phyloP scores from a whole-genome alignment of 345 rosid genomes.

The Ceriops tagal region DNA sequence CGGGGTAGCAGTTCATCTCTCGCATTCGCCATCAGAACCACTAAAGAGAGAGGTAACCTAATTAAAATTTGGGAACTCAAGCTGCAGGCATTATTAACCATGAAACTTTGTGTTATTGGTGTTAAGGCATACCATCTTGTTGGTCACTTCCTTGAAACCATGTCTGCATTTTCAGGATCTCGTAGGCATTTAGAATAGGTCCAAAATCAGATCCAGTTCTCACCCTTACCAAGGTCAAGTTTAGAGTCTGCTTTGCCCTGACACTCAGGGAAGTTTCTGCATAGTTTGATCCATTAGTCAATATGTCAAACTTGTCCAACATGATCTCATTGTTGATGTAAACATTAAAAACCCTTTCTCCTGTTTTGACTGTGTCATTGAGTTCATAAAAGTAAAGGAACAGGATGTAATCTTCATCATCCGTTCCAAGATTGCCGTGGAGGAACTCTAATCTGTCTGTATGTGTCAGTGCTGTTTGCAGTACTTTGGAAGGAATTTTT shows the following conservation, averaged over 20 bases:
- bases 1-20: constrained; percentile 28
- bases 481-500: constrained; percentile 46
- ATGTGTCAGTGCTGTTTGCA: constrained; percentile 39
- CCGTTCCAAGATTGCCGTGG: constrained; percentile 26
- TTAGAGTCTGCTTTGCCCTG: constrained; percentile 43
- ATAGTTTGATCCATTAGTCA: constrained; percentile 36
- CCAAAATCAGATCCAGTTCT: constrained; percentile 39
- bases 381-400: constrained; percentile 67
- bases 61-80: neutral
- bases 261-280: constrained; percentile 28
- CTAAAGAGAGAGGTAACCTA: constrained; percentile 20
- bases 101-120: neutral
- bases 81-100: neutral
- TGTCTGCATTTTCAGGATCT: constrained; percentile 45
- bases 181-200: constrained; percentile 61
- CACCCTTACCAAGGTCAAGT: constrained; percentile 50
- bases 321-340: constrained; percentile 37
- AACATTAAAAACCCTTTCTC: constrained; percentile 53
- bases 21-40: constrained; percentile 33
- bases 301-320: constrained; percentile 35
- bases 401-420: constrained; percentile 35
- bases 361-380: constrained; percentile 25
- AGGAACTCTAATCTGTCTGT: constrained; percentile 35
- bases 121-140: constrained; percentile 39
- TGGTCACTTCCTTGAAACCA: constrained; percentile 32